Conservation (phyloP, 176 grass and related monocot species). For the Eragrostis curvula region DNA sequence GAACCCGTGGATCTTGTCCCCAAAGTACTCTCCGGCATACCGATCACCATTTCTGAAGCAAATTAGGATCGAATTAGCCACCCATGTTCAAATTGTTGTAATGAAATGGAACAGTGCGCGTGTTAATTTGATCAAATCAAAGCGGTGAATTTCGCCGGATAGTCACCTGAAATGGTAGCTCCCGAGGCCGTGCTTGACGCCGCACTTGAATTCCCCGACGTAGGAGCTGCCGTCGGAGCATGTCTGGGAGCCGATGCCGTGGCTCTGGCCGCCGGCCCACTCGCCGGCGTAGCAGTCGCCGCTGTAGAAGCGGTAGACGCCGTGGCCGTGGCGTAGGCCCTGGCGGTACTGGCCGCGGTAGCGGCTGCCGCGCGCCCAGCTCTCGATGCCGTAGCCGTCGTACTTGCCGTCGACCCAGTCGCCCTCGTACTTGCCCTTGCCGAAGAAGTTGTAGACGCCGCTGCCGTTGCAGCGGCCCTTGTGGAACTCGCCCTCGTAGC, state of each 20-base stretch:
- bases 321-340: slow-evolving; percentile 62
- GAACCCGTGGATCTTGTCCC: slow-evolving; percentile 70
- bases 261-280: slow-evolving; percentile 61
- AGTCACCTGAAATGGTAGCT: slow-evolving; percentile 64
- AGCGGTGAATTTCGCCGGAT: neutral
- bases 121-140: neutral
- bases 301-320: slow-evolving; percentile 61
- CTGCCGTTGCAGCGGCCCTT: slow-evolving; percentile 65
- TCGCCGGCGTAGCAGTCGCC: slow-evolving; percentile 75
- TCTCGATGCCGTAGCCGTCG: slow-evolving; percentile 77
- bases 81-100: slow-evolving; percentile 5
- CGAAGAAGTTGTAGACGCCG: slow-evolving; percentile 61
- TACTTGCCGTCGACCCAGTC: slow-evolving; percentile 80
- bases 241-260: slow-evolving; percentile 60
- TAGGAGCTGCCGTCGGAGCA: slow-evolving; percentile 68
- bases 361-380: slow-evolving; percentile 52
- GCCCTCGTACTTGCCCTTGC: slow-evolving; percentile 64
- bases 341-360: slow-evolving; percentile 70
- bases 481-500: slow-evolving; percentile 86
- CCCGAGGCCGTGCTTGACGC: slow-evolving; percentile 72
- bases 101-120: slow-evolving; percentile 3
- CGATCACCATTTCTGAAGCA: slow-evolving; percentile 63
- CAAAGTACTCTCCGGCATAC: slow-evolving; percentile 70
- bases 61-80: slow-evolving; percentile 2
- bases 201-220: slow-evolving; percentile 69